Evolutionary conservation across 2,329 filamentous ascomycete genomes (phyloP).

Genomic region (Emmonsiellopsis sp.): DNA sequence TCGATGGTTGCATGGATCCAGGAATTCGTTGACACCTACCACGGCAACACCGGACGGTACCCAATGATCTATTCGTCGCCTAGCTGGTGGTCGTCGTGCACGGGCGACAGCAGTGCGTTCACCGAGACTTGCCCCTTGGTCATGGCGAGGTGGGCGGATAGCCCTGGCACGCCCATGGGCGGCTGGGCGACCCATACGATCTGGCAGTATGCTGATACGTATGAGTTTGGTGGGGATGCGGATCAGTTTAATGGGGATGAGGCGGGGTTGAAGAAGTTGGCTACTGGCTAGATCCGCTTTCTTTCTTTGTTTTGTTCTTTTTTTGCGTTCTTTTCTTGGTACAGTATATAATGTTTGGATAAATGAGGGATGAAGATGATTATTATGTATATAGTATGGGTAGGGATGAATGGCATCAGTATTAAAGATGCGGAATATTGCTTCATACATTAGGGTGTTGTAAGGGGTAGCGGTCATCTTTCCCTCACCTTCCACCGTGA

Average conservation of each 20-base stretch:
- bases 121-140: slow-evolving; percentile 39
- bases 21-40: slow-evolving; percentile 46
- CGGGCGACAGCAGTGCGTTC: slow-evolving; percentile 42
- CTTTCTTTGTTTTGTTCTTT: neutral
- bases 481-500: too few relatives aligned
- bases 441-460: too few relatives aligned
- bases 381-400: too few relatives aligned
- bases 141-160: slow-evolving; percentile 37
- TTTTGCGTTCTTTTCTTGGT: too few relatives aligned
- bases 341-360: too few relatives aligned
- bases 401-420: too few relatives aligned
- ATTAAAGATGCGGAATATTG: too few relatives aligned
- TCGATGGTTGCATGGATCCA: slow-evolving; percentile 46
- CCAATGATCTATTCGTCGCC: slow-evolving; percentile 47
- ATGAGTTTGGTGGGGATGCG: slow-evolving; percentile 44
- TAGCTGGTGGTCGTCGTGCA: slow-evolving; percentile 48
- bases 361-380: too few relatives aligned
- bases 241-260: slow-evolving; percentile 44
- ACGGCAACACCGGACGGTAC: slow-evolving; percentile 37
- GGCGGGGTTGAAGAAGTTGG: slow-evolving; percentile 26
- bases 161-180: slow-evolving; percentile 39
- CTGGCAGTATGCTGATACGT: slow-evolving; percentile 46
- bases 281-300: slow-evolving; percentile 15
- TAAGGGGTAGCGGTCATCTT: too few relatives aligned
- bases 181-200: slow-evolving; percentile 47